Base-by-base conservation (phyloP, 768 basidiomycete genomes). In the Daedaleopsis nitida region DNA sequence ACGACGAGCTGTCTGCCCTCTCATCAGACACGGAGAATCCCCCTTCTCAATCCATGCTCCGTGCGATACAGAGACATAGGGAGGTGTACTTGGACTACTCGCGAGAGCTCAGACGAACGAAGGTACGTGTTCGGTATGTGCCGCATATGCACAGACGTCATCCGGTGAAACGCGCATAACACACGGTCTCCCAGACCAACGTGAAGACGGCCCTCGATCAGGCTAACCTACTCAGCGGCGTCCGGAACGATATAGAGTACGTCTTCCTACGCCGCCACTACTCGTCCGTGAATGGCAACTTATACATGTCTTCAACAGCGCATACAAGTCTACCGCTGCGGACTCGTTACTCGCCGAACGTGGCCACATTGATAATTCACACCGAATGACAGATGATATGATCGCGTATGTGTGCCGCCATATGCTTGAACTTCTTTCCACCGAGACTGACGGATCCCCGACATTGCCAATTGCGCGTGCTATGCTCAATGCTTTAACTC, bases 191-290 rank as follows among this genome's bases (percentile, higher is more conserved):
- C 7, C 66, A 90, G 94, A 77, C 82, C 21, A 96, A 92, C 72
- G 86, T 94, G 21, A 84, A 93, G 67, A 81, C 86, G 58, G 93
- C 94, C 0, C 75, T 96, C 48, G 90, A 96, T 68, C 86, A 94
- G 70, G 91, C 88, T 1, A 96, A 93, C 71, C 77, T 99, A 16
- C 81, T 99, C 21, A 87, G 84, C 48, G 94, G 93, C 9, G 96
- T 98, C 4, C 83, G 96, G 65, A 94, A 96, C 66, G 97, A 99
- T 68, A 98, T 98, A 65, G 94, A 94, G 96, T 96, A 67, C 48
- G 88, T 68, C 37, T 37, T 6, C 17, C 44, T 27, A 6, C 34
- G 27, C 35, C 8, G 5, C 47, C 11, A 12, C 45, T 32, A 12
- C 32, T 38, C 37, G 21, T 24, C 13, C 17, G 14, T 24, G 3